Evolutionary conservation across 805 yeast species (phyloP), one percentile per base, ranked within the genome.

Genomic region (Candida succiphila): DNA sequence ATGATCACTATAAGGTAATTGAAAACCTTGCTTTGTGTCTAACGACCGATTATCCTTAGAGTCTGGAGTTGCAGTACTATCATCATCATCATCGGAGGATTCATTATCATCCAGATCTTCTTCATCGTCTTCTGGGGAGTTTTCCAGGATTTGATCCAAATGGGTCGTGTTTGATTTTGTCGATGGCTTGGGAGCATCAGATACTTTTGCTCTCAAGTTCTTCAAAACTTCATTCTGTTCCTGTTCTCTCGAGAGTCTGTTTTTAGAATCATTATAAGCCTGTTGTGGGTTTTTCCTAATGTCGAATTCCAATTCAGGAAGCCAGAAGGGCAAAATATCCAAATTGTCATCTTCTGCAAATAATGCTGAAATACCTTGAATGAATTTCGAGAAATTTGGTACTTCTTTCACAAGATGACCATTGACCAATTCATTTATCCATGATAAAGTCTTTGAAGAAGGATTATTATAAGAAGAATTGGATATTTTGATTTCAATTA

Each of bases 241-340:
- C 31, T 56, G 54, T 40, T 70, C 67, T 39, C 68, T 70, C 35
- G 69, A 58, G 39, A 65, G 57, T 42, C 71, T 75, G 42, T 64
- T 62, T 42, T 69, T 64, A 30, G 79, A 76, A 46, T 78, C 84
- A 44, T 76, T 78, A 46, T 74, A 75, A 0, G 87, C 87, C 48
- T 78, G 81, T 42, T 73, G 72, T n/a, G 94, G 94, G 49, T 82
- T 80, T 42, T 71, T 71, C 44, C 85, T 70, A 38, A 79, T 78
- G 54, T 82, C 89, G 35, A 61, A 65, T 45, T 85, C 96, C 47
- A 92, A 64, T 40, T 89, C 96, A 37, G 94, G 84, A 43, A 86
- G 68, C 98, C 98, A 89, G 56, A 87, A 83, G 36, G 98, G 98
- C 41, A 89, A 67, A 41, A 80, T 77, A 52, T 86, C 95, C 51